These are phyloP conservation scores for Coniochaeta hoffmannii DNA, from an alignment of 2,329 filamentous ascomycete genomes.

Conservation along the genomic window DNA sequence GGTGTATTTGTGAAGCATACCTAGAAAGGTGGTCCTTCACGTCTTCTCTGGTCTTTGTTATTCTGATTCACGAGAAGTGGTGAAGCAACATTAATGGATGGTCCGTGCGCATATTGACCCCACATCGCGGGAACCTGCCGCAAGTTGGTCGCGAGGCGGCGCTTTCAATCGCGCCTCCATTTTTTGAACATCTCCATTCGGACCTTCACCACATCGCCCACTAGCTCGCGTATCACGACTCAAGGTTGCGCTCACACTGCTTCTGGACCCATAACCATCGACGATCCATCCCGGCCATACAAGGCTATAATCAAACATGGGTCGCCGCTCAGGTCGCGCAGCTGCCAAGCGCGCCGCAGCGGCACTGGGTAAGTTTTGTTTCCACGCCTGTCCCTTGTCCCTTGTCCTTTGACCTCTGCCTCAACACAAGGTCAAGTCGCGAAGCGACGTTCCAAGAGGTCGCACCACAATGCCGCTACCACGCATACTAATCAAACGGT, in stretches of 20 bases:
- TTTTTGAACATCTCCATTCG: conserved; percentile 1
- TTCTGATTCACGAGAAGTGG: too few relatives aligned
- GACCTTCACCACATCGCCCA: not conserved
- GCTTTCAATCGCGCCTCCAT: conserved; percentile 1
- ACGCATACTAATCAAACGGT: not conserved
- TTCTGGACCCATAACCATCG: not conserved
- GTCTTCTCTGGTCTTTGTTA: too few relatives aligned
- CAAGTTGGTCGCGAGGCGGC: not conserved
- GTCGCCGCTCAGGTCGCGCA: conserved; percentile 33
- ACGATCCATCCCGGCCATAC: not conserved
- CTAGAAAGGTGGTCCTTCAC: too few relatives aligned
- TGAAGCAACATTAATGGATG: too few relatives aligned
- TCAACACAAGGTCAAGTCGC: not conserved
- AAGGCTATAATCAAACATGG: conserved; percentile 8
- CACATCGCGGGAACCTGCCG: not conserved
- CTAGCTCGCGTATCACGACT: not conserved
- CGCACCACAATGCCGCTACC: not conserved
- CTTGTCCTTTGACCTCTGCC: not conserved
- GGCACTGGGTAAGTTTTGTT: conserved; percentile 28
- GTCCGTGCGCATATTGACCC: not conserved
- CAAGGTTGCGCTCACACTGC: not conserved
- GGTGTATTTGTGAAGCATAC: too few relatives aligned
- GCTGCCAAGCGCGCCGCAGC: conserved; percentile 35
- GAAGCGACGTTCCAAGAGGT: not conserved
- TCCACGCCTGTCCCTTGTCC: not conserved